Percentiles rank a stretch among this genome's conserved stretches.
Conservation (phyloP, 352 stramenopile species). For the Phytopythium delawarense region DNA sequence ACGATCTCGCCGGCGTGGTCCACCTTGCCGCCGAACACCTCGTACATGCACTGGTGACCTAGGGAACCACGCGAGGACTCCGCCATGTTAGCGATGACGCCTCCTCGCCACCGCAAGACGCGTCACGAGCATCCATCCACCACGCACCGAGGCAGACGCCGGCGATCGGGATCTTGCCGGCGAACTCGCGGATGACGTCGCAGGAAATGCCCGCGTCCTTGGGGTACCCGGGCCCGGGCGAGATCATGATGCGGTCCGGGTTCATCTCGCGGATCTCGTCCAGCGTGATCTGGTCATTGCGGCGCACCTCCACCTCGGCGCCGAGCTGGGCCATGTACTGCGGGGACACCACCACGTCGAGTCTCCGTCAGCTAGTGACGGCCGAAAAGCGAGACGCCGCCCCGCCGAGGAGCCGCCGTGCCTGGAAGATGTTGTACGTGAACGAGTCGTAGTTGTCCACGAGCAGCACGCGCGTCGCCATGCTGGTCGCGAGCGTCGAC, state of each 20-base stretch:
- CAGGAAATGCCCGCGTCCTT: slow-evolving; percentile 81
- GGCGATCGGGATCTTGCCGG: slow-evolving; percentile 77
- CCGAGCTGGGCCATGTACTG: slow-evolving; percentile 86
- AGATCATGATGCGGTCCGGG: slow-evolving; percentile 87
- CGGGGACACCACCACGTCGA: not conserved
- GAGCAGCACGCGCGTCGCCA: slow-evolving; percentile 71
- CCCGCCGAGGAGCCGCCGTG: slow-evolving; percentile 6
- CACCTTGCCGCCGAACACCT: slow-evolving; percentile 85
- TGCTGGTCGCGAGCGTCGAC: slow-evolving; percentile 8
- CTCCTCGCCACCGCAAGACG: not conserved
- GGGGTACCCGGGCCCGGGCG: slow-evolving; percentile 75
- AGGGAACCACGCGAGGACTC: not conserved
- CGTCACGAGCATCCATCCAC: not conserved
- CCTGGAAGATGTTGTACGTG: slow-evolving; percentile 90
- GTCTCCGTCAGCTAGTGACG: not conserved
- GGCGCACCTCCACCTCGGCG: slow-evolving; percentile 70
- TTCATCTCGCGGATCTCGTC: slow-evolving; percentile 71
- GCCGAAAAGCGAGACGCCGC: no score
- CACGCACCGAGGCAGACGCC: slow-evolving; percentile 68
- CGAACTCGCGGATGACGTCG: slow-evolving; percentile 80
- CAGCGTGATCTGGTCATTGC: slow-evolving; percentile 84
- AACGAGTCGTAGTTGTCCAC: slow-evolving; percentile 92
- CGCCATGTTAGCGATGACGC: not conserved
- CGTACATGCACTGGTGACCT: slow-evolving; percentile 85
- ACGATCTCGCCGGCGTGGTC: slow-evolving; percentile 85